Evolutionary conservation across 768 basidiomycete genomes (phyloP).

Genomic region (Nevesoporus exiguus): DNA sequence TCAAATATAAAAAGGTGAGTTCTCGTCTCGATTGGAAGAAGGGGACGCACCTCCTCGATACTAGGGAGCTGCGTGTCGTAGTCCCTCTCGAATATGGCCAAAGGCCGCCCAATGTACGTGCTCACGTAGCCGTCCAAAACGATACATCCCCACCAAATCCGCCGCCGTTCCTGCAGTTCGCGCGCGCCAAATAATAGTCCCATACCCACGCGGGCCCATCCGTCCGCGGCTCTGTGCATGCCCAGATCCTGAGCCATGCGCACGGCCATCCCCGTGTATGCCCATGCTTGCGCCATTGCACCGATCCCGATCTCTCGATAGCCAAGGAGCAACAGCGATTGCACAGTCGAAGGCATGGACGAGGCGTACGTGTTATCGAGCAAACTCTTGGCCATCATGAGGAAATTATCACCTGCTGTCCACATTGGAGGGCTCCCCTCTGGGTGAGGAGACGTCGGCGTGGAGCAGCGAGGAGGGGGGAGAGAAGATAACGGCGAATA

Average conservation of each 20-base stretch:
- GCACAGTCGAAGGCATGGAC: constrained; percentile 72
- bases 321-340: constrained; percentile 76
- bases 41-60: constrained; percentile 48
- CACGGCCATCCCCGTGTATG: constrained; percentile 82
- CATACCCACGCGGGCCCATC: constrained; percentile 62
- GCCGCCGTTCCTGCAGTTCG: constrained; percentile 66
- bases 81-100: constrained; percentile 71
- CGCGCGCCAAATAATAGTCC: constrained; percentile 54
- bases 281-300: constrained; percentile 86
- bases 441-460: constrained; percentile 35
- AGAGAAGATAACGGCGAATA: constrained; percentile 41
- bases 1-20: constrained; percentile 14
- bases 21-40: background rate
- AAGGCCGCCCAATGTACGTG: constrained; percentile 73
- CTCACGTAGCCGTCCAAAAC: constrained; percentile 79
- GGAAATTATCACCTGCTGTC: constrained; percentile 73
- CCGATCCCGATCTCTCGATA: constrained; percentile 87
- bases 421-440: constrained; percentile 63
- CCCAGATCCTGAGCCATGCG: constrained; percentile 92
- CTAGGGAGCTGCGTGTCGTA: constrained; percentile 70
- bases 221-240: constrained; percentile 77
- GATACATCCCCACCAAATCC: constrained; percentile 79
- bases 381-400: constrained; percentile 61
- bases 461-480: constrained; percentile 29
- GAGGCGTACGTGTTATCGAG: constrained; percentile 66